Conservation (phyloP, 2,329 filamentous ascomycete species). For the Cercospora sesami region DNA sequence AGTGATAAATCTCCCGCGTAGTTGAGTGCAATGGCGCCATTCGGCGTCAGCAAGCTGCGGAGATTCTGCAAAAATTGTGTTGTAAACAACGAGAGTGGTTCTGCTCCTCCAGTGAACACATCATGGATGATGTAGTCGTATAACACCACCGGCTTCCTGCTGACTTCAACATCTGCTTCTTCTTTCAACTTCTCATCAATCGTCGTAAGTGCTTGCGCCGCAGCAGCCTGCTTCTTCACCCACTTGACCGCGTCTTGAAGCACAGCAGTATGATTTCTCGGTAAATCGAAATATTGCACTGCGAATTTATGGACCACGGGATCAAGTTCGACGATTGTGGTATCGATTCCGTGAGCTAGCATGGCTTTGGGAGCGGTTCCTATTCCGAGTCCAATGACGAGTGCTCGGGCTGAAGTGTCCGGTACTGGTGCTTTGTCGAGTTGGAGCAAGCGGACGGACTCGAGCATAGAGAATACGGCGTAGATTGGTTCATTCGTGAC, state of each 20-base stretch:
- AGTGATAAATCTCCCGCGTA: slow-evolving; percentile 86
- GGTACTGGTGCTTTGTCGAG: slow-evolving; percentile 39
- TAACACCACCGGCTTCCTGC: background rate
- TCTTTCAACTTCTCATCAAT: slow-evolving; percentile 2
- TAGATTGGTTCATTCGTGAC: slow-evolving; percentile 82
- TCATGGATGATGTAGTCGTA: slow-evolving; percentile 97
- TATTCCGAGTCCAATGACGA: slow-evolving; percentile 89
- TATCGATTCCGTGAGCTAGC: slow-evolving; percentile 83
- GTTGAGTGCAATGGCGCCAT: slow-evolving; percentile 87
- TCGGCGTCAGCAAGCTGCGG: slow-evolving; percentile 65
- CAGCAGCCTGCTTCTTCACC: slow-evolving; percentile 52
- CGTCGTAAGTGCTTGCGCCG: background rate
- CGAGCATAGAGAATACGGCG: slow-evolving; percentile 91
- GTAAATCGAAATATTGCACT: slow-evolving; percentile 76
- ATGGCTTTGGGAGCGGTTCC: slow-evolving; percentile 87
- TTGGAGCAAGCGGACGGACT: slow-evolving; percentile 81
- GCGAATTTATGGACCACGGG: slow-evolving; percentile 85
- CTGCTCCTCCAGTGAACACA: slow-evolving; percentile 94
- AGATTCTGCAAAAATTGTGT: slow-evolving; percentile 76
- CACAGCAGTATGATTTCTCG: slow-evolving; percentile 72
- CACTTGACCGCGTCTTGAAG: slow-evolving; percentile 80
- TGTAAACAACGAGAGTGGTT: slow-evolving; percentile 86
- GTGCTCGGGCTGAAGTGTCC: slow-evolving; percentile 54
- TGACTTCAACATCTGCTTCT: background rate
- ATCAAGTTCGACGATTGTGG: slow-evolving; percentile 93